Percentiles rank a stretch among this genome's conserved stretches.
phyloP scores from a whole-genome alignment of 108 stramenopile species.

The Nitzschia putrida region DNA sequence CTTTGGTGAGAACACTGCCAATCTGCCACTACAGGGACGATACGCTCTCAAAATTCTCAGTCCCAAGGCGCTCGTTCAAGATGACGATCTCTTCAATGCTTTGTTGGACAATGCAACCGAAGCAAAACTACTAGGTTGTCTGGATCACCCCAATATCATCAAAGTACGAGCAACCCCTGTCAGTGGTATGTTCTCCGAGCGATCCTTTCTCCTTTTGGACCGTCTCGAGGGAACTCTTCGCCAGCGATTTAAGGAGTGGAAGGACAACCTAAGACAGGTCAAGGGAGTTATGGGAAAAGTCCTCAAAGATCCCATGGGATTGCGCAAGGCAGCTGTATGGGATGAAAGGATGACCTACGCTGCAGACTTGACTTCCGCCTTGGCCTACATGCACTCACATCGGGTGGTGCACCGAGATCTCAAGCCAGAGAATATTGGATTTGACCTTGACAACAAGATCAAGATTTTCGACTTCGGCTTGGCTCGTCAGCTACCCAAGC shows the following conservation, averaged over 20 bases:
- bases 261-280: constrained; percentile 10
- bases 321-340: constrained; percentile 33
- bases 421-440: constrained; percentile 65
- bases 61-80: background rate
- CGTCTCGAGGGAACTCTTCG: constrained; percentile 55
- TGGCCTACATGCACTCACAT: constrained; percentile 11
- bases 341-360: constrained; percentile 43
- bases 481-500: constrained; percentile 30
- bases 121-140: constrained; percentile 21
- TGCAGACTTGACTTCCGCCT: constrained; percentile 7
- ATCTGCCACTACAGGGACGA: background rate
- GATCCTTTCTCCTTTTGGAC: constrained; percentile 70
- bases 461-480: constrained; percentile 49
- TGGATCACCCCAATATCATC: constrained; percentile 38
- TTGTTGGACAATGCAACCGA: constrained; percentile 24
- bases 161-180: constrained; percentile 23
- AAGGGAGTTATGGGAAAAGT: constrained; percentile 39
- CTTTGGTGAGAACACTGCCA: too few relatives aligned
- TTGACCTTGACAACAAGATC: constrained; percentile 45
- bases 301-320: constrained; percentile 23
- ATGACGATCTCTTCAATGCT: background rate
- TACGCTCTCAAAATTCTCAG: background rate
- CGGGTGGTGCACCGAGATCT: constrained; percentile 30
- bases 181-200: constrained; percentile 7
- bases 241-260: constrained; percentile 44